A percentile compares a stretch with the other conserved stretches of the same genome.
Evolutionary conservation across 2,329 filamentous ascomycete genomes (phyloP).

Genomic region (Talaromyces pinophilus): DNA sequence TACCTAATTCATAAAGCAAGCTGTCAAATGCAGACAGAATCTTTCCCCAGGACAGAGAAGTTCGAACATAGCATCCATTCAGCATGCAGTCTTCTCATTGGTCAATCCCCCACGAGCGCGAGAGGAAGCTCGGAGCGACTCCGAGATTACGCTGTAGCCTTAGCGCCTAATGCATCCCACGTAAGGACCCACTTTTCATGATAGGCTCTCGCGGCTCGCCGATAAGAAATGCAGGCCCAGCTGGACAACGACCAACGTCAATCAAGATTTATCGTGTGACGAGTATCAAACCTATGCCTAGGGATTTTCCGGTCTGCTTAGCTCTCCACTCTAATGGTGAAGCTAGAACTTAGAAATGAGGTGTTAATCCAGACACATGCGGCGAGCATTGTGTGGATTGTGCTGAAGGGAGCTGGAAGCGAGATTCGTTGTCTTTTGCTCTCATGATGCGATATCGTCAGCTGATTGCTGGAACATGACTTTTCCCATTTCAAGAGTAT

Average conservation of each 20-base stretch:
- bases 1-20: background rate
- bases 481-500: background rate
- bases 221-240: background rate
- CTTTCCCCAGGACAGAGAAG: background rate
- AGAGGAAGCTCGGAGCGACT: constrained; percentile 19
- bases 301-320: background rate
- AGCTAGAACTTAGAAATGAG: background rate
- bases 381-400: background rate
- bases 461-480: background rate
- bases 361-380: background rate
- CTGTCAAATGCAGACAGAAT: background rate
- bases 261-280: background rate
- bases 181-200: background rate
- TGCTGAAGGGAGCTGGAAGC: constrained; percentile 17
- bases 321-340: background rate
- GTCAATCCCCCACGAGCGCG: background rate
- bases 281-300: too few relatives aligned
- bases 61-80: background rate
- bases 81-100: background rate
- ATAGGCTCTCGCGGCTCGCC: background rate
- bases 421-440: background rate
- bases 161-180: background rate
- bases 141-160: background rate
- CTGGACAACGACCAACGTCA: background rate
- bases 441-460: background rate